phyloP scores from a whole-genome alignment of 192 early-diverging fungal genomes.

The Backusella tarrabulga region DNA sequence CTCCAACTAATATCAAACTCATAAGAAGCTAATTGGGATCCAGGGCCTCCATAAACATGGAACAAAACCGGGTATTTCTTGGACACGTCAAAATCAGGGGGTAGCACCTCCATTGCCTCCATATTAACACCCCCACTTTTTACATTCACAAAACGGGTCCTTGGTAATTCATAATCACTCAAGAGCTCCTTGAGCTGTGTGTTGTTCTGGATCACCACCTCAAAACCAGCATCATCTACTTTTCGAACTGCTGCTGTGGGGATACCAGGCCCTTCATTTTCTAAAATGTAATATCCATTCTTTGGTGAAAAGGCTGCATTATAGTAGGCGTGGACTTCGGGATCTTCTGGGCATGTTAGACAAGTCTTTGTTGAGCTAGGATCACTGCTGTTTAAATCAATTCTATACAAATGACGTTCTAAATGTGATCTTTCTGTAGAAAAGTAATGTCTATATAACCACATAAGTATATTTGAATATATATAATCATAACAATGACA shows the following conservation, averaged over 20 bases:
- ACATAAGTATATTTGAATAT: neutral
- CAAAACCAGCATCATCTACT: conserved; percentile 50
- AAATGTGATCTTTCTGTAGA: conserved; percentile 37
- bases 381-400: conserved; percentile 9
- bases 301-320: conserved; percentile 69
- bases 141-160: conserved; percentile 35
- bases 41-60: conserved; percentile 88
- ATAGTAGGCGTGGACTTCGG: conserved; percentile 61
- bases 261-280: conserved; percentile 82
- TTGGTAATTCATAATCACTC: conserved; percentile 59
- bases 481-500: conserved; percentile 21
- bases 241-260: conserved; percentile 74
- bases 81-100: conserved; percentile 71
- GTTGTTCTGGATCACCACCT: conserved; percentile 59
- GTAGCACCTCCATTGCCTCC: conserved; percentile 80
- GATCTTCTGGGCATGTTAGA: conserved; percentile 33
- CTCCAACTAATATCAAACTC: conserved; percentile 73
- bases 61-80: conserved; percentile 87
- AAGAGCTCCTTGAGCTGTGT: conserved; percentile 43
- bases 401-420: conserved; percentile 43
- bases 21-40: conserved; percentile 76
- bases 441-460: conserved; percentile 21
- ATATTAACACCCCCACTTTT: conserved; percentile 37
- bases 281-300: conserved; percentile 69
- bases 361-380: conserved; percentile 19